phyloP scores from a whole-genome alignment of 2,329 filamentous ascomycete genomes.

The Botrytis hyacinthi region DNA sequence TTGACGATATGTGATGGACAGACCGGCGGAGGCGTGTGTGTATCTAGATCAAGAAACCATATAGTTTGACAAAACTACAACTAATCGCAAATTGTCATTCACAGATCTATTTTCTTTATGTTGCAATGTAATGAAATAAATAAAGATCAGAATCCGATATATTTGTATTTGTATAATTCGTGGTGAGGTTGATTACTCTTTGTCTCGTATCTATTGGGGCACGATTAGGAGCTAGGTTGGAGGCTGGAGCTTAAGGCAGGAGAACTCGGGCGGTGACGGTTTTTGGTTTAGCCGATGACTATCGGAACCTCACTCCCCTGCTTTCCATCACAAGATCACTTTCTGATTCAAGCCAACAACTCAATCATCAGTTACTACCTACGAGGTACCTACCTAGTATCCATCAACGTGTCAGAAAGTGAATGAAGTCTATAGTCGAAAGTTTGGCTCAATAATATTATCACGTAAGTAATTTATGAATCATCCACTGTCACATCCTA shows the following conservation, averaged over 20 bases:
- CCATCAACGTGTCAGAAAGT: not conserved
- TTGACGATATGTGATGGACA: conserved; percentile 8
- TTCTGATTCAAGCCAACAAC: not conserved
- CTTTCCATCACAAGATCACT: not conserved
- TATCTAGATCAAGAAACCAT: conserved; percentile 9
- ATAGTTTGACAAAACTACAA: not conserved
- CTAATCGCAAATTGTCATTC: not conserved
- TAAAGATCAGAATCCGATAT: not conserved
- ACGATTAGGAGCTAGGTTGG: not conserved
- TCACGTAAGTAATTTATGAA: not conserved
- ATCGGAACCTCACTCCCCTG: not conserved
- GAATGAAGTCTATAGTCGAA: not conserved
- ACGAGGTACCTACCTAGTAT: not conserved
- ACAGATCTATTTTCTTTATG: not conserved
- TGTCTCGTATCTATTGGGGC: conserved; percentile 14
- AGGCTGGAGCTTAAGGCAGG: not conserved
- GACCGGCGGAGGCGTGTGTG: not conserved
- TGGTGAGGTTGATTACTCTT: not conserved
- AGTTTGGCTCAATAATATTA: not conserved
- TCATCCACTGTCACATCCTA: not conserved
- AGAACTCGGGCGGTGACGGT: not conserved
- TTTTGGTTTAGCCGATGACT: not conserved
- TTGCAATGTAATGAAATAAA: not conserved
- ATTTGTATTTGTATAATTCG: not conserved
- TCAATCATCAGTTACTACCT: not conserved